These are phyloP conservation scores for Suillus occidentalis DNA, from an alignment of 768 basidiomycete genomes.

Conservation along the genomic window DNA sequence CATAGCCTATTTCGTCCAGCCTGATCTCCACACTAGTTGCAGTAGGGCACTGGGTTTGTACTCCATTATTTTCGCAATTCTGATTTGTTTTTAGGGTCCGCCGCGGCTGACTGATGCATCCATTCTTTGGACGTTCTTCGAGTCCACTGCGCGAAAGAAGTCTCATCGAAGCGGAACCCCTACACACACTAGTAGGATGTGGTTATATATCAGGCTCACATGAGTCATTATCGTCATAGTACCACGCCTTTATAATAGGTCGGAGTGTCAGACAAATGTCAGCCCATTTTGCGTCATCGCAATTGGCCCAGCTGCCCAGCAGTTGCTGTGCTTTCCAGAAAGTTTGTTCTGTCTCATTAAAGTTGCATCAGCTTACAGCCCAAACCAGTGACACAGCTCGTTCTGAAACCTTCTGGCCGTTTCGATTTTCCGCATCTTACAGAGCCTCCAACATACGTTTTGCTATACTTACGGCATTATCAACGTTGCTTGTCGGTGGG, in stretches of 20 bases:
- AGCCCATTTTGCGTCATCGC: not conserved
- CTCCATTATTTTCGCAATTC: not conserved
- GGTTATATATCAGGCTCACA: not conserved
- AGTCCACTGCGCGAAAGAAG: conserved; percentile 1
- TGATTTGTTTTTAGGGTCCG: not conserved
- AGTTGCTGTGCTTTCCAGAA: not conserved
- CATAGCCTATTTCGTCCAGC: not conserved
- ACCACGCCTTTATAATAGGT: not conserved
- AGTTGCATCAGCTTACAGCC: not conserved
- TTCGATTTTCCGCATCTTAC: not conserved
- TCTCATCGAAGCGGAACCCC: not conserved
- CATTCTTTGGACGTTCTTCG: not conserved
- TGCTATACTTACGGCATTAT: not conserved
- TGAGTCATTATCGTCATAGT: not conserved
- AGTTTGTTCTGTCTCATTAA: not conserved
- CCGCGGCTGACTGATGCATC: not conserved
- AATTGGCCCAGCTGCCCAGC: not conserved
- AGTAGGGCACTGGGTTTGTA: conserved; percentile 1
- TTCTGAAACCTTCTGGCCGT: not conserved
- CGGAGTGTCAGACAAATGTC: not conserved
- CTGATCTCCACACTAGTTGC: not conserved
- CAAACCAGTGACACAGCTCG: not conserved
- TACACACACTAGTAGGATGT: not conserved
- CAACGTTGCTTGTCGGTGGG: not conserved
- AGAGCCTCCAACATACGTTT: not conserved